A percentile compares a stretch with the other conserved stretches of the same genome.
Conservation (phyloP, 139 green algal species). For the Microglena sp. region DNA sequence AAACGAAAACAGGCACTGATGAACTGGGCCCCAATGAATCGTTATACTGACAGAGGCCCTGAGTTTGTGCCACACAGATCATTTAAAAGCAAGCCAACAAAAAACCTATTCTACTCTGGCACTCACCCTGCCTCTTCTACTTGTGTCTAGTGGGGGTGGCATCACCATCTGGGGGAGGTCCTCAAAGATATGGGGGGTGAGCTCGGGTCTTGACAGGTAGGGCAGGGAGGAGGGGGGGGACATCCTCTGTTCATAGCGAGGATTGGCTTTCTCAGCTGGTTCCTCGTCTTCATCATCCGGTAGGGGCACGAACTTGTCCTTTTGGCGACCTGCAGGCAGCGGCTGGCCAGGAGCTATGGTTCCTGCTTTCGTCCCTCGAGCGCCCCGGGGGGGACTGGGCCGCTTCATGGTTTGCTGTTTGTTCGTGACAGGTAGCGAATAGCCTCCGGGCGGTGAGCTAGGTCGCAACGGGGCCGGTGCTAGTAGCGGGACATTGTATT, state of each 20-base stretch:
- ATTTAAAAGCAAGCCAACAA: background rate
- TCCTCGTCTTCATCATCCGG: constrained; percentile 25
- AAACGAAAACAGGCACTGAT: too few species aligned
- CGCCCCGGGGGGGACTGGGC: too few species aligned
- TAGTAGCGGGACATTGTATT: too few species aligned
- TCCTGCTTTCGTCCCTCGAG: too few species aligned
- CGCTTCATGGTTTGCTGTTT: too few species aligned
- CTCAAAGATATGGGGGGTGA: constrained; percentile 11
- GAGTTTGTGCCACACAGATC: background rate
- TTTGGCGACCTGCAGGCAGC: background rate
- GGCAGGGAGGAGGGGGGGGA: background rate
- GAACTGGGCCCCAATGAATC: too few species aligned
- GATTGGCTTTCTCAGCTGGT: too few species aligned
- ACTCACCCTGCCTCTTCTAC: background rate
- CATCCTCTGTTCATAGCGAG: background rate
- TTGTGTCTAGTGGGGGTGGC: constrained; percentile 5
- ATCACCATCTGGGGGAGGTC: constrained; percentile 7
- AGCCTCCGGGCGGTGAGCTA: too few species aligned
- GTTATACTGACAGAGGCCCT: too few species aligned
- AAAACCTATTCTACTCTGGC: background rate
- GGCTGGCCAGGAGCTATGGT: constrained; percentile 10
- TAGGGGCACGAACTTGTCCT: constrained; percentile 23
- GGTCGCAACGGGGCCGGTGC: too few species aligned
- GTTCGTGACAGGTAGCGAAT: too few species aligned
- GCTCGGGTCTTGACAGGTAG: background rate